A percentile compares a stretch with the other conserved stretches of the same genome.
These are phyloP conservation scores for Trametes hirsuta DNA, from an alignment of 1,284 basidiomycete genomes.

Conservation along the genomic window DNA sequence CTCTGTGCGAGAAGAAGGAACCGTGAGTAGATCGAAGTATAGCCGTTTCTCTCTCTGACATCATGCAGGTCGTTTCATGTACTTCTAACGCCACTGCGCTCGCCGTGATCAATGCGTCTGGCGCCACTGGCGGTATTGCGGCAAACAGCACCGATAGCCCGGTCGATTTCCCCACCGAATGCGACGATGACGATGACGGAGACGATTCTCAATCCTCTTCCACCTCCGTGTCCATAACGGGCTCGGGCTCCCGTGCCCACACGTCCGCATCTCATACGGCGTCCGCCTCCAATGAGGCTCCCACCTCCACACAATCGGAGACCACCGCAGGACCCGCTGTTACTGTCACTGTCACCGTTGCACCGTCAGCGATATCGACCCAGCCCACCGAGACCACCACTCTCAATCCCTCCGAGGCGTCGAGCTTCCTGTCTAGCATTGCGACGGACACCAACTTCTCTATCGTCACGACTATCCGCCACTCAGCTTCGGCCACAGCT, in stretches of 20 bases:
- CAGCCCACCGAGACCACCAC: slow-evolving; percentile 44
- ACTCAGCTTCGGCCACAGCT: neutral
- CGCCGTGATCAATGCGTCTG: slow-evolving; percentile 46
- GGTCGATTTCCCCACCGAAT: slow-evolving; percentile 26
- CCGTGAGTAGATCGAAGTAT: slow-evolving; percentile 40
- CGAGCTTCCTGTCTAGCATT: slow-evolving; percentile 44
- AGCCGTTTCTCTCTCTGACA: neutral
- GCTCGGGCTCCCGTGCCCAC: neutral
- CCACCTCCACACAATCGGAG: neutral
- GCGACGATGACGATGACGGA: slow-evolving; percentile 14
- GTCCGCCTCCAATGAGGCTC: slow-evolving; percentile 8
- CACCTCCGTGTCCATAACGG: neutral
- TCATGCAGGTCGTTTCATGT: slow-evolving; percentile 46
- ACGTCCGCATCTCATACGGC: neutral
- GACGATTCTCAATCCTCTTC: slow-evolving; percentile 3
- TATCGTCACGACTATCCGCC: slow-evolving; percentile 17
- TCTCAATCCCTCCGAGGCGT: slow-evolving; percentile 45
- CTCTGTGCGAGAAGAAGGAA: slow-evolving; percentile 41
- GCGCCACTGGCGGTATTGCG: slow-evolving; percentile 45
- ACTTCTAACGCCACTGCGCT: slow-evolving; percentile 47
- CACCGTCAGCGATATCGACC: slow-evolving; percentile 30
- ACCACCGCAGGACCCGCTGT: neutral
- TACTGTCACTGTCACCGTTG: slow-evolving; percentile 39
- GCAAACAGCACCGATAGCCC: slow-evolving; percentile 31
- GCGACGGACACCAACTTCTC: slow-evolving; percentile 27